Percentiles rank a stretch among this genome's conserved stretches.
These are phyloP conservation scores for Microdochium nivale DNA, from an alignment of 2,329 filamentous ascomycete genomes.

Conservation along the genomic window DNA sequence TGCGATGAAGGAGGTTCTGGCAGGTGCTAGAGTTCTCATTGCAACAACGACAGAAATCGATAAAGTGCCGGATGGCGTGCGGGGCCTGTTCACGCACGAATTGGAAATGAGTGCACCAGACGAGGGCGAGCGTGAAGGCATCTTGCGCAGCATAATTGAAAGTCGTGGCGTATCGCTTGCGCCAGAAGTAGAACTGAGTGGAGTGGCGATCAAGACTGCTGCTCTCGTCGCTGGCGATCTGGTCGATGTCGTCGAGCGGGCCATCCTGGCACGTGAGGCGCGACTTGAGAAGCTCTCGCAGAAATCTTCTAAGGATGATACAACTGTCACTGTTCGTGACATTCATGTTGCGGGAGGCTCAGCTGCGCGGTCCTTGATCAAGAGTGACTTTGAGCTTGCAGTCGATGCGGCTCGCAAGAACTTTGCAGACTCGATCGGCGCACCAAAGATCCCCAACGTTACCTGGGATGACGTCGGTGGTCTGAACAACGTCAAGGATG, in stretches of 20 bases:
- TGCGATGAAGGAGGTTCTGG: slow-evolving; percentile 74
- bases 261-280: slow-evolving; percentile 65
- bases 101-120: slow-evolving; percentile 89
- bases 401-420: slow-evolving; percentile 95
- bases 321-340: slow-evolving; percentile 61
- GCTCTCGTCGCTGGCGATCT: slow-evolving; percentile 91
- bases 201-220: slow-evolving; percentile 89
- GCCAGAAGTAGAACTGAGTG: slow-evolving; percentile 72
- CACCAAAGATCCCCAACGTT: slow-evolving; percentile 95
- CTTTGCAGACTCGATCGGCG: slow-evolving; percentile 94
- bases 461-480: slow-evolving; percentile 95
- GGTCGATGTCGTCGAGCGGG: slow-evolving; percentile 88
- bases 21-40: slow-evolving; percentile 73
- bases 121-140: slow-evolving; percentile 83
- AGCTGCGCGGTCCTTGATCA: slow-evolving; percentile 67
- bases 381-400: slow-evolving; percentile 80
- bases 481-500: slow-evolving; percentile 87
- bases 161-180: slow-evolving; percentile 70
- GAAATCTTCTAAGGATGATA: slow-evolving; percentile 26
- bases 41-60: slow-evolving; percentile 94
- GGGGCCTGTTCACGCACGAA: slow-evolving; percentile 90
- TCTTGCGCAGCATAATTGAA: slow-evolving; percentile 70
- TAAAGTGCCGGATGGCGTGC: slow-evolving; percentile 82
- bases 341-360: slow-evolving; percentile 83
- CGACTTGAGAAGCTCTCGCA: slow-evolving; percentile 67